Evolutionary conservation across 371 early-diverging fungal species (phyloP), one percentile per base, ranked within the genome.

Genomic region (Mortierella sp.): DNA sequence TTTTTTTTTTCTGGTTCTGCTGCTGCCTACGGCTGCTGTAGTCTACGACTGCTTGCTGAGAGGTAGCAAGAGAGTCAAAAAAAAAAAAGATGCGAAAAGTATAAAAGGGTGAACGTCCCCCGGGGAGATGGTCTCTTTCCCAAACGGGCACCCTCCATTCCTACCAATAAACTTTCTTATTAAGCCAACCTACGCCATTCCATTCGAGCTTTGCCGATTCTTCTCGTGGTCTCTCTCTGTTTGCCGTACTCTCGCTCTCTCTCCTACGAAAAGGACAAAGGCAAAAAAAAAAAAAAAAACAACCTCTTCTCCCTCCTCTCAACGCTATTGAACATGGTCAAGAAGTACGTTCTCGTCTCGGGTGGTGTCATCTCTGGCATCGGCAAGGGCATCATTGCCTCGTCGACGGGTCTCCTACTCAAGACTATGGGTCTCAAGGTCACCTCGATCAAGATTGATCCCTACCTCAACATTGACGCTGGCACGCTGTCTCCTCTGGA

Each of bases 301-400:
- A n/a, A n/a, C n/a, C n/a, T n/a, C n/a, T n/a, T n/a, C n/a, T n/a
- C n/a, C n/a, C n/a, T n/a, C n/a, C n/a, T n/a, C n/a, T n/a, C n/a
- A n/a, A n/a, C n/a, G n/a, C n/a, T n/a, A n/a, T n/a, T n/a, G 28
- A 43, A 43, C 25, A 79, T 79, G 80, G 80, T 70, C 68, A 79
- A 79, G 80, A 98, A 98, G 84, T 99, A 97, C 89, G 96, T 99
- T 70, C 82, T 99, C 80, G 98, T 99, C 53, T 95, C 96, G 66
- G 99, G 99, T 64, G 99, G 99, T 82, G 98, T 98, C 69, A 97
- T 99, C 80, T 98, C 98, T 55, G 98, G 99, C 60, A 97, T 99
- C 80, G 99, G 99, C 72, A 99, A 99, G 86, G 99, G 99, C 57
- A 97, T 98, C 64, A 96, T 99, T 85, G 97, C 99, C 29, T 96